These are phyloP conservation scores for Trametes hirsuta DNA, from an alignment of 1,284 basidiomycete species.

Conservation along the genomic window DNA sequence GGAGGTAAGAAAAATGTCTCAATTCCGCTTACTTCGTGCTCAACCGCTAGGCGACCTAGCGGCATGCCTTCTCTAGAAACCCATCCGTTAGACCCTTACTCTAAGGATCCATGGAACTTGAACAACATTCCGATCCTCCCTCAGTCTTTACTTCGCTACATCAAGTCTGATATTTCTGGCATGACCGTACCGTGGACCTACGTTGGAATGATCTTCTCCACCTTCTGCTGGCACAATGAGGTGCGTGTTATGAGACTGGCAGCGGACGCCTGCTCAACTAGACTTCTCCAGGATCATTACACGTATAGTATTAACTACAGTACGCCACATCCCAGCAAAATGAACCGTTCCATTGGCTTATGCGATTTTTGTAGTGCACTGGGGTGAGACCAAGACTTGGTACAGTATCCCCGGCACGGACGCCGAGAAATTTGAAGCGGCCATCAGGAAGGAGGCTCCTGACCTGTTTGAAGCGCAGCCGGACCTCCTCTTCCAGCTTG, in stretches of 20 bases:
- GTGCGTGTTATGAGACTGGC: constrained; percentile 40
- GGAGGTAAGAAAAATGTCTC: constrained; percentile 63
- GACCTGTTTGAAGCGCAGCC: constrained; percentile 99
- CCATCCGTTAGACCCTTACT: constrained; percentile 85
- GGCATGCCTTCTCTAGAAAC: constrained; percentile 95
- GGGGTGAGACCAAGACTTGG: constrained; percentile 99
- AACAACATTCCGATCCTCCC: constrained; percentile 94
- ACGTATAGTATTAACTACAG: constrained; percentile 96
- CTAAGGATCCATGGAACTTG: constrained; percentile 95
- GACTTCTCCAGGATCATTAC: constrained; percentile 81
- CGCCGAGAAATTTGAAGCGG: constrained; percentile 95
- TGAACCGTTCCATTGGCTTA: constrained; percentile 14
- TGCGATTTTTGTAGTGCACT: constrained; percentile 76
- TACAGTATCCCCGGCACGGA: constrained; percentile 96
- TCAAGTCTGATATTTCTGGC: constrained; percentile 98
- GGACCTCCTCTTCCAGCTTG: constrained; percentile 95
- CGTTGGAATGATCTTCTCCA: constrained; percentile 98
- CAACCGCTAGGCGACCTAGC: constrained; percentile 47
- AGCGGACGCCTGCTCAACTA: constrained; percentile 13
- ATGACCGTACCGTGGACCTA: constrained; percentile 99
- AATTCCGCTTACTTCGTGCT: neutral
- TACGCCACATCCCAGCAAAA: constrained; percentile 45
- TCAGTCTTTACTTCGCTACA: constrained; percentile 88
- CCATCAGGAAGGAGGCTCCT: constrained; percentile 93
- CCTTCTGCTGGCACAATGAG: constrained; percentile 99